Conservation (phyloP, 2,329 filamentous ascomycete species). For the Incumbomyces delicatus region DNA sequence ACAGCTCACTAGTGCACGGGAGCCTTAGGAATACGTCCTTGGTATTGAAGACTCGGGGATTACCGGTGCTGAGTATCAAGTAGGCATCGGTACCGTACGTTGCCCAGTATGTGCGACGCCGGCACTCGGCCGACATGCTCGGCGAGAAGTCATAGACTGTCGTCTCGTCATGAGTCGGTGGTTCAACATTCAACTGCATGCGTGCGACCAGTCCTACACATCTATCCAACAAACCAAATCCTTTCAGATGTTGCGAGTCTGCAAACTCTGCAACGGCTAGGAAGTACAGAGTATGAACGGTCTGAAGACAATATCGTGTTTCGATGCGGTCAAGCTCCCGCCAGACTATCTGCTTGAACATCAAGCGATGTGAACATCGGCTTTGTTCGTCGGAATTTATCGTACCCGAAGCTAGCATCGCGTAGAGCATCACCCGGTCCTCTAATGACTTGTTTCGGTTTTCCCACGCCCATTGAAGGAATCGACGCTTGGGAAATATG, state of each 20-base stretch:
- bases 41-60: slow-evolving; percentile 47
- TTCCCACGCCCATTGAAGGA: slow-evolving; percentile 45
- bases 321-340: slow-evolving; percentile 46
- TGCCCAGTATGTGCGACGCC: slow-evolving; percentile 63
- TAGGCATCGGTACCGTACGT: slow-evolving; percentile 61
- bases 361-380: slow-evolving; percentile 34
- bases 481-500: slow-evolving; percentile 47
- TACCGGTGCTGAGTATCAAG: slow-evolving; percentile 48
- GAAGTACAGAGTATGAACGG: slow-evolving; percentile 59
- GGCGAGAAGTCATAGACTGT: slow-evolving; percentile 51
- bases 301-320: slow-evolving; percentile 48
- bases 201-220: slow-evolving; percentile 52
- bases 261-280: slow-evolving; percentile 58
- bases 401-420: slow-evolving; percentile 48
- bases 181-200: slow-evolving; percentile 55
- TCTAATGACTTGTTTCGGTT: slow-evolving; percentile 40
- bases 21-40: slow-evolving; percentile 59
- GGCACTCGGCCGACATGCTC: slow-evolving; percentile 53
- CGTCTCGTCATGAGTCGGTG: slow-evolving; percentile 13
- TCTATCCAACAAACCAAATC: slow-evolving; percentile 54
- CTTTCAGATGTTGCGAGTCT: slow-evolving; percentile 47
- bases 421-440: slow-evolving; percentile 52
- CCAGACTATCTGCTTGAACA: slow-evolving; percentile 47
- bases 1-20: slow-evolving; percentile 51
- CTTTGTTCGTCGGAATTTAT: slow-evolving; percentile 43